Percentiles rank a stretch among this genome's conserved stretches.
Conservation (phyloP, 306 rosid genomes). For the Corylus americana region DNA sequence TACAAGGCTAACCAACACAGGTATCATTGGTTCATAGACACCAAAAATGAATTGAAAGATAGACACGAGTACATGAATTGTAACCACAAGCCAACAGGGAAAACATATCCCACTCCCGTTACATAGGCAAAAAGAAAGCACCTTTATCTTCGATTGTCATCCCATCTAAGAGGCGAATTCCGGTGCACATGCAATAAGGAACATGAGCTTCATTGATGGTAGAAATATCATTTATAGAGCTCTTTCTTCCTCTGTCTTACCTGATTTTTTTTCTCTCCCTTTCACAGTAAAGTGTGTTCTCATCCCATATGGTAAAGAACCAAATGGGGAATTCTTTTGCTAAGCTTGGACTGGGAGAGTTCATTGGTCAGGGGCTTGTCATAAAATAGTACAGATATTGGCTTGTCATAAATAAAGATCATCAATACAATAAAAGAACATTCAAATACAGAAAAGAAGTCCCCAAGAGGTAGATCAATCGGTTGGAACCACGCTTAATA, state of each 20-base stretch:
- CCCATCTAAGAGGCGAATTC: not conserved
- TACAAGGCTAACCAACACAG: not conserved
- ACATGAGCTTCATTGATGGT: not conserved
- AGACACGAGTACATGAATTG: not conserved
- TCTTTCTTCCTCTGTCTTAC: not conserved
- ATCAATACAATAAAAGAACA: slow-evolving; percentile 48
- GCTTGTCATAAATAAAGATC: slow-evolving; percentile 37
- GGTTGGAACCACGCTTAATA: no score
- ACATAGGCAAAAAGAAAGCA: not conserved
- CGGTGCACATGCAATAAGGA: not conserved
- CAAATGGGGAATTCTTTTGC: slow-evolving; percentile 5
- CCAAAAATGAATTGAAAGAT: not conserved
- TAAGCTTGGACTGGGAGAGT: not conserved
- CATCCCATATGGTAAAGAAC: not conserved
- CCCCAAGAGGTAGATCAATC: no score
- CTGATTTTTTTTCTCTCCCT: not conserved
- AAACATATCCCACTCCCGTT: not conserved
- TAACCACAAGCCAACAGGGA: not conserved
- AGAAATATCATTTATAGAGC: not conserved
- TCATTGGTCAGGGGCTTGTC: not conserved
- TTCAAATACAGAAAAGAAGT: slow-evolving; percentile 35
- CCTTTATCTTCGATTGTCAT: not conserved
- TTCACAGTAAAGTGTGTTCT: not conserved
- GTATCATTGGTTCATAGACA: not conserved
- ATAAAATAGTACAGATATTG: slow-evolving; percentile 30